Base-by-base conservation (phyloP, 345 rosid species). In the Salix viminalis region DNA sequence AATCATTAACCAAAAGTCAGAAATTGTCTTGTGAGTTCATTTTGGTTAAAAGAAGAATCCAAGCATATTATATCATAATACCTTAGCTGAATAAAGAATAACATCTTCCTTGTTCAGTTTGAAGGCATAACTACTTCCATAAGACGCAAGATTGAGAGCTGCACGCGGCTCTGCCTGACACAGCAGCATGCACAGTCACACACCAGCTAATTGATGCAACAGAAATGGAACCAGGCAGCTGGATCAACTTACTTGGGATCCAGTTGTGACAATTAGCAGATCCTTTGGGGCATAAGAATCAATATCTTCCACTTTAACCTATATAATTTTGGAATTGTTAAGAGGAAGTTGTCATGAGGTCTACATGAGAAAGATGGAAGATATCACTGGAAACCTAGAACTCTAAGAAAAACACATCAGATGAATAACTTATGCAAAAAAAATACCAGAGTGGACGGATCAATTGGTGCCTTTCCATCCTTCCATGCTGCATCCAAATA, bases 111-210 rank as follows among this genome's bases (percentile, higher is more conserved):
- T 91, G 70, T 80, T 88, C 80, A 96, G 85, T 85, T 93, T 96
- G 85, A 96, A 89, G 62, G 96, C 84, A 77, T 91, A 91, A 83
- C 98, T 91, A 70, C 90, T 87, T 77, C 98, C 99, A 87, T 87
- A 93, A 19, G 99, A 96, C 65, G 98, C 98, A 81, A 93, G 97
- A 90, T 93, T 96, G 85, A 96, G 81, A 75, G 99, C 97, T 56
- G 96, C 97, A 15, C 94, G 98, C 79, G 98, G 98, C 85, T 96
- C 98, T 90, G 99, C 99, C 99, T 96, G 97, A 86, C 88, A 78
- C 81, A 69, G 46, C 16, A 79, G 73, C 65, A 74, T 62, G 74
- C 67, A 76, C n/a, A 71, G 82, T 86, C 83, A 84, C 79, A 81
- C 42, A 69, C 79, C 42, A 81, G 70, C 76, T 73, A 79, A 72